phyloP scores from a whole-genome alignment of 2,329 filamentous ascomycete genomes.

The Tolypocladium tundrense region DNA sequence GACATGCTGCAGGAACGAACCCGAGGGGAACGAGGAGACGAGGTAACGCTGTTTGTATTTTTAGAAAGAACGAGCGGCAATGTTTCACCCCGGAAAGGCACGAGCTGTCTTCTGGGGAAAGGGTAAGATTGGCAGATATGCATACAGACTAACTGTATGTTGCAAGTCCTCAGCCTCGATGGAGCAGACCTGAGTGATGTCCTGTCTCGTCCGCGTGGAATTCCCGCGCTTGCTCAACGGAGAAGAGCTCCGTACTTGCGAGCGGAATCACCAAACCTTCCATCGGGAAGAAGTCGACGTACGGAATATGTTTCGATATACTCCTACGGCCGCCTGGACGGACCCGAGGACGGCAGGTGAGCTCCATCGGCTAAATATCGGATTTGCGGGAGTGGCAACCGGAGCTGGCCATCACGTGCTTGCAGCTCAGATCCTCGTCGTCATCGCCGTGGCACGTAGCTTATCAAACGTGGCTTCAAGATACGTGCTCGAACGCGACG shows the following conservation, averaged over 20 bases:
- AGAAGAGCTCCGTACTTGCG: neutral
- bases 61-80: neutral
- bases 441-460: neutral
- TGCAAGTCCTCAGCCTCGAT: neutral
- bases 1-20: neutral
- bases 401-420: neutral
- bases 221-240: neutral
- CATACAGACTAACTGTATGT: neutral
- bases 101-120: neutral
- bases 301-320: neutral
- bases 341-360: neutral
- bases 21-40: neutral
- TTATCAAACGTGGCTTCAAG: neutral
- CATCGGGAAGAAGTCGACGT: neutral
- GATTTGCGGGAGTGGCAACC: neutral
- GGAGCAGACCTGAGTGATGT: neutral
- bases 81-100: neutral
- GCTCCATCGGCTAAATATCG: neutral
- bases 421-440: neutral
- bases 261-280: neutral
- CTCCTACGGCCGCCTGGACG: neutral
- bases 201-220: neutral
- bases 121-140: too few species aligned
- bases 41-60: neutral
- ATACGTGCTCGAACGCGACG: neutral